Conservation (phyloP, 495 filamentous ascomycete species). For the Aspergillus ostianus region DNA sequence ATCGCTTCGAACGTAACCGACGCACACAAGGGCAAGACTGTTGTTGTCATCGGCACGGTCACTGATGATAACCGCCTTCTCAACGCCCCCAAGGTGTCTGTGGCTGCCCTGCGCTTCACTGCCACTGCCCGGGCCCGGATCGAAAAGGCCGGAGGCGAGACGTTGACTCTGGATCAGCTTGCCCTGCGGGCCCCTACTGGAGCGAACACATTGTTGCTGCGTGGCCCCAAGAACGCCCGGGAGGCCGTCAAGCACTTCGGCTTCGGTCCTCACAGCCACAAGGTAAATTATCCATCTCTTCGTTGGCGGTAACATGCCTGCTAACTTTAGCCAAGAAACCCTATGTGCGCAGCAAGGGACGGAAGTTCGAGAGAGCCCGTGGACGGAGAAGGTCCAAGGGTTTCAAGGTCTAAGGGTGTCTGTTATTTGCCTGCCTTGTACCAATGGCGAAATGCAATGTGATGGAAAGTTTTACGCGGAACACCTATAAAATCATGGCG, state of each 20-base stretch:
- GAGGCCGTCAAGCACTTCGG: conserved; percentile 99
- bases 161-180: conserved; percentile 92
- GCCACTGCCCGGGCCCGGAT: conserved; percentile 93
- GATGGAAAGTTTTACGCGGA: conserved; percentile 2
- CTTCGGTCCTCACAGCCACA: conserved; percentile 93
- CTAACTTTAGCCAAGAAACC: conserved; percentile 63
- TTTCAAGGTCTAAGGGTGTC: conserved; percentile 87
- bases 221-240: conserved; percentile 93
- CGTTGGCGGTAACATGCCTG: neutral
- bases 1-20: conserved; percentile 67
- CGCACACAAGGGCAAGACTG: conserved; percentile 78
- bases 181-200: conserved; percentile 91
- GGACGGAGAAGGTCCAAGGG: conserved; percentile 92
- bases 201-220: conserved; percentile 88
- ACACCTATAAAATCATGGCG: conserved; percentile 1
- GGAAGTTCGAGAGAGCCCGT: conserved; percentile 98
- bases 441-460: conserved; percentile 1
- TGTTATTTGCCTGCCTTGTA: conserved; percentile 13
- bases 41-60: conserved; percentile 89
- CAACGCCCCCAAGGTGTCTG: conserved; percentile 80
- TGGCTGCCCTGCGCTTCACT: conserved; percentile 94
- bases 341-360: conserved; percentile 94
- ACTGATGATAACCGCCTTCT: conserved; percentile 96
- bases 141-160: conserved; percentile 87
- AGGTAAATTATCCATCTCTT: conserved; percentile 57